A percentile compares a stretch with the other conserved stretches of the same genome.
phyloP scores from a whole-genome alignment of 495 filamentous ascomycete species.

The Xeromyces bisporus region DNA sequence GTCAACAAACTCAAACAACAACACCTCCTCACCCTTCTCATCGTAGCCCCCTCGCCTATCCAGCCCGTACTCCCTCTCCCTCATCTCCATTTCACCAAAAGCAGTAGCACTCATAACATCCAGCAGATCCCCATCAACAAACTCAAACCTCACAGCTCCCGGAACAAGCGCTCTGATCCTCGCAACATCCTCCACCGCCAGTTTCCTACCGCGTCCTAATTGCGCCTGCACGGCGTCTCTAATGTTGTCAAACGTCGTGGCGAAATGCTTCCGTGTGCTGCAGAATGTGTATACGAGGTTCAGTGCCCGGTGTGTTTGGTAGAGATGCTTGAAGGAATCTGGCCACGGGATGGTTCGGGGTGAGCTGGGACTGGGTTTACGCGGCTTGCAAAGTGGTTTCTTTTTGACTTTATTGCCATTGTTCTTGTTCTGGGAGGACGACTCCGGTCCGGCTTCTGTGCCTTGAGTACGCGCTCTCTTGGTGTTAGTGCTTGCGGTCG shows the following conservation, averaged over 20 bases:
- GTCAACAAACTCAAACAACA: slow-evolving; percentile 87
- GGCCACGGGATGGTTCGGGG: slow-evolving; percentile 54
- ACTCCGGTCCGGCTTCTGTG: too few relatives aligned
- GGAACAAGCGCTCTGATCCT: slow-evolving; percentile 64
- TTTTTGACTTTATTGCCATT: background rate
- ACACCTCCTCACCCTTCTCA: slow-evolving; percentile 39
- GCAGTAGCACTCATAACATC: slow-evolving; percentile 54
- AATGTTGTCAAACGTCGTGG: slow-evolving; percentile 80
- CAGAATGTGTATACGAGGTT: slow-evolving; percentile 92
- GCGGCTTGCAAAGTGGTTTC: background rate
- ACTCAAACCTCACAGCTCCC: slow-evolving; percentile 61
- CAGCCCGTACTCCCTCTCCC: slow-evolving; percentile 11
- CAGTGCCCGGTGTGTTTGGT: slow-evolving; percentile 64
- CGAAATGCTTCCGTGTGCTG: slow-evolving; percentile 77
- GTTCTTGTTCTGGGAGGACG: too few relatives aligned
- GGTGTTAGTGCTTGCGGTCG: too few relatives aligned
- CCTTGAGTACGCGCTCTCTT: too few relatives aligned
- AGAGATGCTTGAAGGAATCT: slow-evolving; percentile 48
- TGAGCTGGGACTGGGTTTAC: slow-evolving; percentile 5
- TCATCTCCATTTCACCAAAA: slow-evolving; percentile 21
- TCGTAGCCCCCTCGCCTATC: slow-evolving; percentile 10
- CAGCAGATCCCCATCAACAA: slow-evolving; percentile 66
- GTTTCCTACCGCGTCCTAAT: slow-evolving; percentile 42
- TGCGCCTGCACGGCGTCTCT: slow-evolving; percentile 71
- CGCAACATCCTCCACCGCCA: slow-evolving; percentile 64